These are phyloP conservation scores for Aspergillus sclerotioniger DNA, from an alignment of 495 filamentous ascomycete species.

Conservation along the genomic window DNA sequence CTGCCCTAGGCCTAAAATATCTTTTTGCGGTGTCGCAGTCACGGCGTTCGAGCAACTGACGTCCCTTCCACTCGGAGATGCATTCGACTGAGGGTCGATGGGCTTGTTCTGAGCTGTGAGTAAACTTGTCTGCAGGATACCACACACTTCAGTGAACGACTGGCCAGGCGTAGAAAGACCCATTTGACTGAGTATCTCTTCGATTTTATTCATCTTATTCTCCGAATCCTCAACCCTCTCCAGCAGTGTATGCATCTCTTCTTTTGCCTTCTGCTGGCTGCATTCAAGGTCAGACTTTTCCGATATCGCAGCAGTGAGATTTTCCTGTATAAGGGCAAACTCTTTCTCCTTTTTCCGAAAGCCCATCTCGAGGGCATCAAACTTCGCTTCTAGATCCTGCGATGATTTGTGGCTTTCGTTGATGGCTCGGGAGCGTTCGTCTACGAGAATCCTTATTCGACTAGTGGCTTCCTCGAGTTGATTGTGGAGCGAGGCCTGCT, in stretches of 20 bases:
- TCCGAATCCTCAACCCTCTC: conserved; percentile 31
- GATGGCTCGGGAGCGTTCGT: conserved; percentile 6
- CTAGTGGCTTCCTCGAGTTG: conserved; percentile 26
- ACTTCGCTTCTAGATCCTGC: conserved; percentile 13
- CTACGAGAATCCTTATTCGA: conserved; percentile 20
- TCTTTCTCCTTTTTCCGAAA: conserved; percentile 20
- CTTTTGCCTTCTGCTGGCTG: conserved; percentile 22
- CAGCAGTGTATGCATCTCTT: conserved; percentile 26
- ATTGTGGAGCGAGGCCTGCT: conserved; percentile 22
- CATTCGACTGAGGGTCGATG: neutral
- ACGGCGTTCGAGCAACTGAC: neutral
- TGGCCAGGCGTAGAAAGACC: conserved; percentile 12
- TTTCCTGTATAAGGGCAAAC: conserved; percentile 10
- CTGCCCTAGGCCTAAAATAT: neutral
- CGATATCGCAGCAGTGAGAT: conserved; percentile 15
- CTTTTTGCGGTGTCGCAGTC: conserved; percentile 1
- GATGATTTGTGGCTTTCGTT: conserved; percentile 4
- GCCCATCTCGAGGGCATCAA: conserved; percentile 9
- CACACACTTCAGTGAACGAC: conserved; percentile 18
- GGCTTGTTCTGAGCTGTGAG: neutral
- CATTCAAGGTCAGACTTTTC: conserved; percentile 21
- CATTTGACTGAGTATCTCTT: conserved; percentile 16
- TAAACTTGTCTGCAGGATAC: conserved; percentile 20
- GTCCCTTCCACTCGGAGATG: neutral
- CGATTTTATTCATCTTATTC: conserved; percentile 21